Conservation (phyloP, 306 rosid genomes). For the Mimosa bimucronata region DNA sequence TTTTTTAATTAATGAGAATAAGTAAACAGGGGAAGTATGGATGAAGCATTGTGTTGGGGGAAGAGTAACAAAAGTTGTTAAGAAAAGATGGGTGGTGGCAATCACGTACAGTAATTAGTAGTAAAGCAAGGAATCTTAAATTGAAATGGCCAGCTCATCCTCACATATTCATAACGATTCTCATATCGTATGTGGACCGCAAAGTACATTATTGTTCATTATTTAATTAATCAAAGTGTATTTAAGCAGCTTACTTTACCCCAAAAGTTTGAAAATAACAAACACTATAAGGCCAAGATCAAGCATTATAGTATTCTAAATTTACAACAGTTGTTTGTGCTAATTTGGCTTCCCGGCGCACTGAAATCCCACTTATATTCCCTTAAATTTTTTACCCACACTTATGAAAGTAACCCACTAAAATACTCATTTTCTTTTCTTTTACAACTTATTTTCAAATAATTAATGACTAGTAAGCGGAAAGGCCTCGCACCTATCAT, state of each 20-base stretch:
- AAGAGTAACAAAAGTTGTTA: not conserved
- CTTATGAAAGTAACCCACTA: constrained; percentile 38
- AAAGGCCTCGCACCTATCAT: not conserved
- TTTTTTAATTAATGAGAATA: too few species aligned
- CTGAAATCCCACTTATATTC: constrained; percentile 32
- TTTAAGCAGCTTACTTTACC: not conserved
- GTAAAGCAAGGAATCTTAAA: constrained; percentile 8
- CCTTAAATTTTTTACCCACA: constrained; percentile 28
- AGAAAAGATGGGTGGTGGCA: not conserved
- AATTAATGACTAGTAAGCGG: constrained; percentile 24
- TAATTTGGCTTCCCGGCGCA: constrained; percentile 26
- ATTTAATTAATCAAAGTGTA: not conserved
- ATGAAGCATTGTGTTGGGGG: not conserved
- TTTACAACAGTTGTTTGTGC: not conserved
- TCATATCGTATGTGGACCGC: constrained; percentile 10
- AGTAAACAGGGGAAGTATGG: not conserved
- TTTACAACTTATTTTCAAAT: constrained; percentile 15
- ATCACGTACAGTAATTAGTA: not conserved
- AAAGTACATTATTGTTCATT: constrained; percentile 7
- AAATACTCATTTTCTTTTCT: constrained; percentile 9
- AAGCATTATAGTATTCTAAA: not conserved
- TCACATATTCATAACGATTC: constrained; percentile 23
- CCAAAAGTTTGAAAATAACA: constrained; percentile 11
- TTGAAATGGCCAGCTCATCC: not conserved
- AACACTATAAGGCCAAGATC: not conserved